phyloP scores from a whole-genome alignment of 192 early-diverging fungal species.

The Gryganskiella cystojenkinii region DNA sequence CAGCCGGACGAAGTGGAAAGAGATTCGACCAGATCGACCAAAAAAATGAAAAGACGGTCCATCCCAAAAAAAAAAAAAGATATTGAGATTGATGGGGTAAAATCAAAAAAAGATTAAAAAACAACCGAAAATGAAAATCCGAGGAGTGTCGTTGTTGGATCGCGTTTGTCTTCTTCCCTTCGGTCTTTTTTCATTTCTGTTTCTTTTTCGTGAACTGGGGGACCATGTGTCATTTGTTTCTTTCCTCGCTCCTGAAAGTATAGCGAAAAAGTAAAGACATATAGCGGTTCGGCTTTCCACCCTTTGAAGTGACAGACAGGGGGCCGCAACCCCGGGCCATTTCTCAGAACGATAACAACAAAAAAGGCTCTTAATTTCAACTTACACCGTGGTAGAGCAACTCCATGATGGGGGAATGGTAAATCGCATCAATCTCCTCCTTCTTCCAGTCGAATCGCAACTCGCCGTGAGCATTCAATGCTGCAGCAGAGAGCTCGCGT shows the following conservation, averaged over 20 bases:
- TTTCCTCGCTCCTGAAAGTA: neutral
- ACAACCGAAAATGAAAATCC: neutral
- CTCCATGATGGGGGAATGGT: slow-evolving; percentile 81
- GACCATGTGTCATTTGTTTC: neutral
- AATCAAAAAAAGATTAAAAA: neutral
- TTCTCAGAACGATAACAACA: neutral
- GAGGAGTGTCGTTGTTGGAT: neutral
- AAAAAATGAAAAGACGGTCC: neutral
- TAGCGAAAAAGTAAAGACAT: slow-evolving; percentile 5
- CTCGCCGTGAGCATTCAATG: slow-evolving; percentile 56
- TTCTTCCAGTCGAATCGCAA: slow-evolving; percentile 77
- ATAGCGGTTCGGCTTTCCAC: slow-evolving; percentile 41
- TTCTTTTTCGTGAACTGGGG: slow-evolving; percentile 1
- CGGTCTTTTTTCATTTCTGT: too few relatives aligned
- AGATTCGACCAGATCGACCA: neutral
- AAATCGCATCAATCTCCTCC: slow-evolving; percentile 79
- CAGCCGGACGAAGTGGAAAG: neutral
- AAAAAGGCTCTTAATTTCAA: slow-evolving; percentile 3
- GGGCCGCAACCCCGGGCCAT: neutral
- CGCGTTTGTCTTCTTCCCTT: too few relatives aligned
- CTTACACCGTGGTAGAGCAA: slow-evolving; percentile 78
- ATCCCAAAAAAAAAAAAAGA: neutral
- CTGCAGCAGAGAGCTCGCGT: slow-evolving; percentile 57
- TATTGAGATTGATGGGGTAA: neutral
- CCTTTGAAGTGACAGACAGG: slow-evolving; percentile 50